Percentiles rank a stretch among this genome's conserved stretches.
Evolutionary conservation across 2,329 filamentous ascomycete species (phyloP).

Genomic region (Rutstroemia sp.): DNA sequence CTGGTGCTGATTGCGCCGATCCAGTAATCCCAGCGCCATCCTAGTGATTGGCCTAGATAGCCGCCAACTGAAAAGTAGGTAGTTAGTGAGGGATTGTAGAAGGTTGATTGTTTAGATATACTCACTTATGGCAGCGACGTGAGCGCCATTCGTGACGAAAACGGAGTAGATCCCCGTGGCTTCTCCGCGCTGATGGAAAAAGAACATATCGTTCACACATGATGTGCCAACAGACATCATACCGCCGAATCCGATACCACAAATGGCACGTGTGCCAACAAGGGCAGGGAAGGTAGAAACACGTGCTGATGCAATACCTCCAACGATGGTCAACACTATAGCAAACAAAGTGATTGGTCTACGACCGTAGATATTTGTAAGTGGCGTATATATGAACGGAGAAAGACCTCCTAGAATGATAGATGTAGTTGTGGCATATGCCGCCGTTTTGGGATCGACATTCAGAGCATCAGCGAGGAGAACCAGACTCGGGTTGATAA

Average conservation of each 20-base stretch:
- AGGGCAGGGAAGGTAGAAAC: conserved; percentile 19
- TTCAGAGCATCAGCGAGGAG: conserved; percentile 21
- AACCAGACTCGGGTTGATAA: conserved; percentile 26
- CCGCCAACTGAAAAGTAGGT: conserved; percentile 20
- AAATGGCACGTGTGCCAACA: conserved; percentile 22
- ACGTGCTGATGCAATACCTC: conserved; percentile 21
- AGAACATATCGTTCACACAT: conserved; percentile 28
- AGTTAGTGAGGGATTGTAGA: not conserved
- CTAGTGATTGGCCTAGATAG: conserved; percentile 21
- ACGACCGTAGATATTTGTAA: conserved; percentile 25
- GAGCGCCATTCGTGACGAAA: conserved; percentile 27
- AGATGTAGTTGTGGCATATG: conserved; percentile 25
- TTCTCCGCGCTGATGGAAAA: conserved; percentile 25
- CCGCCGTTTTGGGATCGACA: conserved; percentile 19
- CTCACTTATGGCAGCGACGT: conserved; percentile 25
- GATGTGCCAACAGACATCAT: conserved; percentile 28
- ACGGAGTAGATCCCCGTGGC: conserved; percentile 27
- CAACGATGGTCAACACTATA: conserved; percentile 24
- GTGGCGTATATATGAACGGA: conserved; percentile 25
- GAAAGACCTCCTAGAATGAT: conserved; percentile 26
- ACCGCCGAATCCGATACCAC: conserved; percentile 26
- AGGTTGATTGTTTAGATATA: not conserved
- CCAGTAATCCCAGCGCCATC: conserved; percentile 29
- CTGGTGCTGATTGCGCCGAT: conserved; percentile 22
- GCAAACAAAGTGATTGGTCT: conserved; percentile 26